These are phyloP conservation scores for Vararia minispora DNA, from an alignment of 768 basidiomycete genomes.

Conservation along the genomic window DNA sequence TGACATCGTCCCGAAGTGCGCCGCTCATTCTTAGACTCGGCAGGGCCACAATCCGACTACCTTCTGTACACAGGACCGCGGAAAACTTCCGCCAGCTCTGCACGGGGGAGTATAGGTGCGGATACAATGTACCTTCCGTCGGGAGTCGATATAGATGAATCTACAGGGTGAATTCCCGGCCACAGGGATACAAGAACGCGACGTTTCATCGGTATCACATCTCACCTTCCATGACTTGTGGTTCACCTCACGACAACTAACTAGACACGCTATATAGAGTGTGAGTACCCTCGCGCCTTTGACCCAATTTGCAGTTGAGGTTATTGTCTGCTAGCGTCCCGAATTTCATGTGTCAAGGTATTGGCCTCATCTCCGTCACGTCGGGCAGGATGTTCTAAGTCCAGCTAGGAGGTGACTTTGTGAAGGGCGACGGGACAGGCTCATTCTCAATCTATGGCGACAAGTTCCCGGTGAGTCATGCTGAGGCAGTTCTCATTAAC, in stretches of 20 bases:
- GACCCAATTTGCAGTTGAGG: background rate
- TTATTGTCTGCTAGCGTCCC: slow-evolving; percentile 43
- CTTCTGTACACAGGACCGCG: slow-evolving; percentile 59
- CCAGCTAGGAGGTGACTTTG: slow-evolving; percentile 75
- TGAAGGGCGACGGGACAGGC: slow-evolving; percentile 92
- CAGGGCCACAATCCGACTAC: slow-evolving; percentile 3
- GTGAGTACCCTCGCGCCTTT: slow-evolving; percentile 28
- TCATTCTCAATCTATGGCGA: slow-evolving; percentile 96
- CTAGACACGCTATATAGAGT: slow-evolving; percentile 37
- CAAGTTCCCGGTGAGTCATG: slow-evolving; percentile 65
- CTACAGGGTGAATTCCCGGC: slow-evolving; percentile 64
- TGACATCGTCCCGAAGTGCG: slow-evolving; percentile 91
- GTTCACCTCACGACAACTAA: slow-evolving; percentile 17
- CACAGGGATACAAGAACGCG: slow-evolving; percentile 87
- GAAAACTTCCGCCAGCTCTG: slow-evolving; percentile 98
- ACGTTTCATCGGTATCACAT: slow-evolving; percentile 75
- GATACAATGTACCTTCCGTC: background rate
- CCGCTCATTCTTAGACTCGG: background rate
- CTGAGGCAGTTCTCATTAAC: background rate
- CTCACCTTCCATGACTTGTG: slow-evolving; percentile 11
- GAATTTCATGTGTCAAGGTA: slow-evolving; percentile 96
- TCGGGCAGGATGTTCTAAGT: slow-evolving; percentile 2
- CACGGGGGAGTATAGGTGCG: slow-evolving; percentile 90
- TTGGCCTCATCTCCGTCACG: no score
- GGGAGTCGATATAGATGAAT: background rate